phyloP scores from a whole-genome alignment of 2,329 filamentous ascomycete genomes.

The Diatrype stigma region DNA sequence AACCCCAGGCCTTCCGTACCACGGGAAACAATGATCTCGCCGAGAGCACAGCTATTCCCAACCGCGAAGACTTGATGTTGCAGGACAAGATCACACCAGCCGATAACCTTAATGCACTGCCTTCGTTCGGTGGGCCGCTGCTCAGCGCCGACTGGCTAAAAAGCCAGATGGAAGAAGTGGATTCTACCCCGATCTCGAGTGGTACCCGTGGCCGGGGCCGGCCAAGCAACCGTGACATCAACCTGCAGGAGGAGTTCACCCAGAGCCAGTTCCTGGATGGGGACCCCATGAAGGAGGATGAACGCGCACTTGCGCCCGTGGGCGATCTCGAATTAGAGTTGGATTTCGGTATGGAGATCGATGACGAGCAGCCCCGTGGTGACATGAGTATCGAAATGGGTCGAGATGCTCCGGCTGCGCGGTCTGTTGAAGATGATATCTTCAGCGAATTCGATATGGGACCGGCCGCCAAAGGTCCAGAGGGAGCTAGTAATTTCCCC shows the following conservation, averaged over 20 bases:
- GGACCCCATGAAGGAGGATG: conserved; percentile 55
- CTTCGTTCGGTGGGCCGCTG: conserved; percentile 49
- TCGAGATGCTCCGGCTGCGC: conserved; percentile 72
- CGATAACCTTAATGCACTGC: conserved; percentile 68
- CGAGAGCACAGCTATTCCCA: conserved; percentile 73
- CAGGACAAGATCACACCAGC: conserved; percentile 91
- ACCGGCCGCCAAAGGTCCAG: conserved; percentile 51
- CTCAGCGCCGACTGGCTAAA: conserved; percentile 84
- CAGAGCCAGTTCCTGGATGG: conserved; percentile 79
- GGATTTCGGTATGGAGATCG: conserved; percentile 70
- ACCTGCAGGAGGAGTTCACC: conserved; percentile 64
- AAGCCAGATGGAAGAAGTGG: conserved; percentile 64
- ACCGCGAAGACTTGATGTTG: conserved; percentile 80
- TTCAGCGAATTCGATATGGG: conserved; percentile 60
- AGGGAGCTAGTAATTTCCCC: conserved; percentile 46
- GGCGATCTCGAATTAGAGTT: conserved; percentile 70
- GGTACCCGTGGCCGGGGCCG: conserved; percentile 45
- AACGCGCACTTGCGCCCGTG: conserved; percentile 49
- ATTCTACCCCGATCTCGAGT: conserved; percentile 50
- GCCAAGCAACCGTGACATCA: conserved; percentile 59
- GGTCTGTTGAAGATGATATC: conserved; percentile 66
- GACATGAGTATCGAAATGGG: conserved; percentile 79
- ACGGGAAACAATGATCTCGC: conserved; percentile 93
- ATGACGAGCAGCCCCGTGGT: conserved; percentile 58
- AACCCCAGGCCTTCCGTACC: conserved; percentile 77